Base-by-base conservation (phyloP, 2,329 filamentous ascomycete species). In the Verticillium albo-atrum region DNA sequence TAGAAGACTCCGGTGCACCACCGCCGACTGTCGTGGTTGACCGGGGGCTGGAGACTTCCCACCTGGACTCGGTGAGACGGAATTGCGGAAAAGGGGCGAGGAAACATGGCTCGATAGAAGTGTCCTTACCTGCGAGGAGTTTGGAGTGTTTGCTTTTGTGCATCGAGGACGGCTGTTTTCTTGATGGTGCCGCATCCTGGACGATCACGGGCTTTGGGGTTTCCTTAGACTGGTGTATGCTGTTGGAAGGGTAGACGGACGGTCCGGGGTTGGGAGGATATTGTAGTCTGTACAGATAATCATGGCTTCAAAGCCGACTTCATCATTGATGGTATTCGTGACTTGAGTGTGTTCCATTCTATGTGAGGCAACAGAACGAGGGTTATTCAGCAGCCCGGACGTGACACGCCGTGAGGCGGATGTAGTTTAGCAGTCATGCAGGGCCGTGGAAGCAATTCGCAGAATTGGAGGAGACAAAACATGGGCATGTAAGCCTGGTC, bases 61-160 rank as follows among this genome's bases (percentile, higher is more conserved):
- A 34, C 35, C 26, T 59, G 42, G 56, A 47, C 54, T 12, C 23
- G 26, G 54, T 55, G 23, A 42, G 23, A 3, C 34, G 14, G 34
- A n/a, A n/a, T n/a, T n/a, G 14, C 14, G 3, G 17, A 37, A 14
- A 37, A 4, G n/a, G n/a, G n/a, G n/a, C n/a, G n/a, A 20, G 28
- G 30, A 47, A 25, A 51, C 47, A 35, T 54, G 34, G 34, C 14
- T 37, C 34, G 14, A 15, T n/a, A 6, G 15, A 15, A 37, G 34
- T 15, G 17, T 37, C 34, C 15, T 37, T 37, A 37, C 34, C 34
- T 55, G 35, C 12, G 42, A 25, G 55, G 59, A 53, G 59, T 61
- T 60, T 59, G 12, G 30, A 25, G n/a, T 42, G 28, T 26, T 35
- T 32, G 28, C 15, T 30, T 17, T 23, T 23, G n/a, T 50, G 42